These are phyloP conservation scores for Malbranchea cinnamomea DNA, from an alignment of 2,329 filamentous ascomycete species.

Conservation along the genomic window DNA sequence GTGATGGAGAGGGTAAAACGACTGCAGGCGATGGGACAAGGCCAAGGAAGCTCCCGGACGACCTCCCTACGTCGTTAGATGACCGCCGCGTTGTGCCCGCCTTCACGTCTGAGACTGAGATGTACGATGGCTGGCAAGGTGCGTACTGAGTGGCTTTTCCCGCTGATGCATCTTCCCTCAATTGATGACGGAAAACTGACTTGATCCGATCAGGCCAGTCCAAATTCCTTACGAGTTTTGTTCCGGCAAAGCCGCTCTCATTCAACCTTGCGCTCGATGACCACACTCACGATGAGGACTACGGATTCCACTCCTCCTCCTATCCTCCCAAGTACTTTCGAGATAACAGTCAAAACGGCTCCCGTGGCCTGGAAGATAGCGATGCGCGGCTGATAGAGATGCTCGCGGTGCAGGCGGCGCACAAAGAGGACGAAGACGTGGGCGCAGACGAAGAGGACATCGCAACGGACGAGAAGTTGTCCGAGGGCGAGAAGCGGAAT, in stretches of 20 bases:
- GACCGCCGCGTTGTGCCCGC: constrained; percentile 59
- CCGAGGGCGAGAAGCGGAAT: constrained; percentile 62
- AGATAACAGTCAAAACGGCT: no score
- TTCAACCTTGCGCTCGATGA: constrained; percentile 81
- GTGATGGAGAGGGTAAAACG: constrained; percentile 1
- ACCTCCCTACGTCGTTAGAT: constrained; percentile 82
- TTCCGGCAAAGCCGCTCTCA: constrained; percentile 66
- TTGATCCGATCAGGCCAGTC: constrained; percentile 60
- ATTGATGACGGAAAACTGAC: not conserved
- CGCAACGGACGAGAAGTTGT: constrained; percentile 56
- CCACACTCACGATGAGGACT: constrained; percentile 53
- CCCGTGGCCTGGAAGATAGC: constrained; percentile 54
- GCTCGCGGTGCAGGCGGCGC: constrained; percentile 83
- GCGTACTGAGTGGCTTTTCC: constrained; percentile 25
- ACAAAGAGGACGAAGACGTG: constrained; percentile 49
- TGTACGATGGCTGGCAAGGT: constrained; percentile 99
- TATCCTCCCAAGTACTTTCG: constrained; percentile 16
- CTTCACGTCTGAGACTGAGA: constrained; percentile 73
- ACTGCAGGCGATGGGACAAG: constrained; percentile 8
- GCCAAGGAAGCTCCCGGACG: constrained; percentile 49
- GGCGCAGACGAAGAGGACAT: constrained; percentile 71
- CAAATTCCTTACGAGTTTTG: constrained; percentile 79
- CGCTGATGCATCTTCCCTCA: no score
- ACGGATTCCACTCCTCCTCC: constrained; percentile 20
- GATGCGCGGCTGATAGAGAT: constrained; percentile 87